Base-by-base conservation (phyloP, 2,329 filamentous ascomycete species). In the Ascochyta pisi region DNA sequence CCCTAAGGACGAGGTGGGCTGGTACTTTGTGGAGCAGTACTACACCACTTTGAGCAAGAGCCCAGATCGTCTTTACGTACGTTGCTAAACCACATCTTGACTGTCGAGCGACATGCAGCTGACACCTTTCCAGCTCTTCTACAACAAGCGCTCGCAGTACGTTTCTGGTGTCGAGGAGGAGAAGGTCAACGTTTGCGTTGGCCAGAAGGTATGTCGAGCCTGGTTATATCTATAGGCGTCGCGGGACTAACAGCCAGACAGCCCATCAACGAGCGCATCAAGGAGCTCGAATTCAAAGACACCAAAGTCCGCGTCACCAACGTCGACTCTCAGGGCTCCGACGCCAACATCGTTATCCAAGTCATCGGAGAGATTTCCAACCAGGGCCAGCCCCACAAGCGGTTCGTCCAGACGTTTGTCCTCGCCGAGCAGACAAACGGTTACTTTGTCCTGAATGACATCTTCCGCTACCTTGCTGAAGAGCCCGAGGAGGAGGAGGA, bases 1-100 rank as follows among this genome's bases (percentile, higher is more conserved):
- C 61, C 82, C 81, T 69, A 97, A 96, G 82, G 92, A 96, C 76
- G 92, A 98, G 81, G 92, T 99, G 66, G 95, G 92, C 78, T 99
- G 95, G 95, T 98, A 94, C 82, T 99, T 99, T 69, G 95, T 99
- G 56, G 93, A 98, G 85, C 92, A 96, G 79, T 99, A 97, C 84
- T 99, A 99, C 81, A 98, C 91, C 68, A 99, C 92, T 60, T 82
- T 99, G 73, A 97, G 93, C 86, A 93, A 94, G 79, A 90, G 83
- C 65, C 93, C 95, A 22, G 92, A 96, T 75, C 96, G 95, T 80
- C 90, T 99, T 70, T 94, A 92, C 74, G 81, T 83, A 73, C 69
- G 80, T 61, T 26, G 16, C 34, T 23, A 19, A 15, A 10, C 12
- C 37, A 19, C 29, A 38, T 12, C n/a, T 13, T 26, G 19, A 23